These are phyloP conservation scores for Bimuria novae-zelandiae DNA, from an alignment of 2,329 filamentous ascomycete genomes.

Conservation along the genomic window DNA sequence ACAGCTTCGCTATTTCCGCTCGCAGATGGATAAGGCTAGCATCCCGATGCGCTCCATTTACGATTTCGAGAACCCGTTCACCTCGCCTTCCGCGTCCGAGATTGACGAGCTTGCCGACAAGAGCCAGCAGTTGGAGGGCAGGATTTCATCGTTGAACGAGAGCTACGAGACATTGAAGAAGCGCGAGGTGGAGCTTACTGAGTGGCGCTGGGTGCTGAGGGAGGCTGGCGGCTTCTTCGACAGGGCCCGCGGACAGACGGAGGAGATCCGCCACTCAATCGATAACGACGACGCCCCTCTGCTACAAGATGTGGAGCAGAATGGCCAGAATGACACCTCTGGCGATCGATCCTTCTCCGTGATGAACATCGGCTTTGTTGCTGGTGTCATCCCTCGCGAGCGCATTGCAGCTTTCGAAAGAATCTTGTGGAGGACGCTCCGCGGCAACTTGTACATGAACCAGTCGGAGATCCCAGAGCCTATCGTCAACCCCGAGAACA, in stretches of 20 bases:
- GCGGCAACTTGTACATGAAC: slow-evolving; percentile 99
- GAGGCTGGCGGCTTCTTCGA: slow-evolving; percentile 99
- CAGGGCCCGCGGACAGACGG: slow-evolving; percentile 90
- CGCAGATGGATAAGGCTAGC: slow-evolving; percentile 91
- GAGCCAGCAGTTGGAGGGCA: slow-evolving; percentile 88
- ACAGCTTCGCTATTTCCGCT: slow-evolving; percentile 93
- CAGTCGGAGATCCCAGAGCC: slow-evolving; percentile 97
- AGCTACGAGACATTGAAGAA: slow-evolving; percentile 99
- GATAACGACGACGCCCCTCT: slow-evolving; percentile 90
- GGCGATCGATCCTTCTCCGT: slow-evolving; percentile 87
- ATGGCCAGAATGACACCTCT: slow-evolving; percentile 68
- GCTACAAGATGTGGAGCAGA: slow-evolving; percentile 89
- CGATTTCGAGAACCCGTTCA: slow-evolving; percentile 85
- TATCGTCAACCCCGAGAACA: slow-evolving; percentile 87
- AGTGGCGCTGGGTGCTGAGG: slow-evolving; percentile 97
- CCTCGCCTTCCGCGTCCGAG: slow-evolving; percentile 86
- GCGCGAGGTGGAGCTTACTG: slow-evolving; percentile 92
- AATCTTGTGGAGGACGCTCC: slow-evolving; percentile 94
- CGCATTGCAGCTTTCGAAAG: slow-evolving; percentile 94
- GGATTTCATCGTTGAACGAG: slow-evolving; percentile 89
- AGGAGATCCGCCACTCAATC: slow-evolving; percentile 90
- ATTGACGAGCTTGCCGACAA: slow-evolving; percentile 95
- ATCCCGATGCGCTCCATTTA: slow-evolving; percentile 89
- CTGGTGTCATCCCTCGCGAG: slow-evolving; percentile 91
- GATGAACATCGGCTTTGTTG: slow-evolving; percentile 99